Evolutionary conservation across 1,284 basidiomycete species (phyloP).

Genomic region (Blastosporella zonata): DNA sequence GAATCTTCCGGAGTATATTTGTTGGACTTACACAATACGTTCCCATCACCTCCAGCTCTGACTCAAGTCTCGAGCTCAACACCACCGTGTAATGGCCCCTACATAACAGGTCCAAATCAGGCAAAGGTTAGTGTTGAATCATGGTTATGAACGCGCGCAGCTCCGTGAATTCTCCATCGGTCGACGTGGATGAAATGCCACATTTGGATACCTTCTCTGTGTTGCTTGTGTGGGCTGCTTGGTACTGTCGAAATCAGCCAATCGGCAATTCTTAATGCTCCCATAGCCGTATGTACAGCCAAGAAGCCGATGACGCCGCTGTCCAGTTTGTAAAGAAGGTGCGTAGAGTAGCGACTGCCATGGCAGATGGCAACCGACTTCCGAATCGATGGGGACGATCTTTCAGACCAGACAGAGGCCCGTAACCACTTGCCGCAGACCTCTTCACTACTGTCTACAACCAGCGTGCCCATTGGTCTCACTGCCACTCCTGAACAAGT

Average conservation of each 20-base stretch:
- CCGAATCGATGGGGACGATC: background rate
- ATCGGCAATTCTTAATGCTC: slow-evolving; percentile 1
- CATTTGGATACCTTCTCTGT: background rate
- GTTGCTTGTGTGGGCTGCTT: background rate
- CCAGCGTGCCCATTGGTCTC: background rate
- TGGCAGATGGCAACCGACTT: slow-evolving; percentile 18
- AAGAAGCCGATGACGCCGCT: slow-evolving; percentile 1
- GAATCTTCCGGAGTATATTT: too few species aligned
- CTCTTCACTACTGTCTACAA: background rate
- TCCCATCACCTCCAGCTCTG: background rate
- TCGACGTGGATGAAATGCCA: too few species aligned
- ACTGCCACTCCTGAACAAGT: background rate
- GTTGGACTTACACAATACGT: background rate
- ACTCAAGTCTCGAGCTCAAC: too few species aligned
- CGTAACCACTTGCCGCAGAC: background rate
- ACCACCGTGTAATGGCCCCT: too few species aligned
- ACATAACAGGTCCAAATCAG: too few species aligned
- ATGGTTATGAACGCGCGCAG: too few species aligned
- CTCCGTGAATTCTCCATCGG: too few species aligned
- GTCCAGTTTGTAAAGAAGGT: slow-evolving; percentile 2
- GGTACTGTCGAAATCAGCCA: background rate
- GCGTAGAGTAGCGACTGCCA: slow-evolving; percentile 6
- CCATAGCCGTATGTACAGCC: background rate
- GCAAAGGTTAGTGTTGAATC: too few species aligned
- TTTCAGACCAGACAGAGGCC: slow-evolving; percentile 2